phyloP scores from a whole-genome alignment of 257 asterid genomes.

The Nicotiana obtusifolia region DNA sequence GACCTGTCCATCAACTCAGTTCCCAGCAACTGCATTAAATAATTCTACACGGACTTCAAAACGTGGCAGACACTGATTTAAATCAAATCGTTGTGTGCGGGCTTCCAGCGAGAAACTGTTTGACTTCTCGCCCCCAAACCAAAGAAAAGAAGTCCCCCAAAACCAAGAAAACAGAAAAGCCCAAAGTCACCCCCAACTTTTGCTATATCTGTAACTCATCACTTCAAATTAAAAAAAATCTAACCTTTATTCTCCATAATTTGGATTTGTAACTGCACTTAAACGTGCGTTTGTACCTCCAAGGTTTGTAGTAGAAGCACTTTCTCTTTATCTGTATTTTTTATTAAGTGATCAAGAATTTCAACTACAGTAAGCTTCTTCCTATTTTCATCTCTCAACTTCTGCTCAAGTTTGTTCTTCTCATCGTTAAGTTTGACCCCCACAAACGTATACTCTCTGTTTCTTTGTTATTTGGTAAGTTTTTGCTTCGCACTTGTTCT shows the following conservation, averaged over 20 bases:
- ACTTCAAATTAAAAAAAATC: too few species aligned
- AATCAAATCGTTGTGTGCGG: slow-evolving; percentile 7
- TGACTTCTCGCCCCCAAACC: not conserved
- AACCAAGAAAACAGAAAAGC: not conserved
- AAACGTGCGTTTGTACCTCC: too few species aligned
- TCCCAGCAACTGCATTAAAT: not conserved
- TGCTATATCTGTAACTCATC: too few species aligned
- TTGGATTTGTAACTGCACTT: too few species aligned
- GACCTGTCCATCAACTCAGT: not conserved
- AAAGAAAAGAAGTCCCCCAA: not conserved
- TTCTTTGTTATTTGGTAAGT: not conserved
- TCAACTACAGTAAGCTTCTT: not conserved
- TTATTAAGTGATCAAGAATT: not conserved
- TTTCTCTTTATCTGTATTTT: not conserved
- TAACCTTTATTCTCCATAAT: not conserved
- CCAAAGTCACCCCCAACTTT: not conserved
- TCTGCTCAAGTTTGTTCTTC: too few species aligned
- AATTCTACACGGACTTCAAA: not conserved
- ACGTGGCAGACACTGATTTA: not conserved
- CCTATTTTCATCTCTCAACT: not conserved
- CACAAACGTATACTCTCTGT: not conserved
- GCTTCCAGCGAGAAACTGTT: not conserved
- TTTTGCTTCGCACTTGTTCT: not conserved
- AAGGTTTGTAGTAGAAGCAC: not conserved
- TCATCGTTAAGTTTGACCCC: too few species aligned